phyloP scores from a whole-genome alignment of 768 basidiomycete species.

The Rhizopogon vinicolor region DNA sequence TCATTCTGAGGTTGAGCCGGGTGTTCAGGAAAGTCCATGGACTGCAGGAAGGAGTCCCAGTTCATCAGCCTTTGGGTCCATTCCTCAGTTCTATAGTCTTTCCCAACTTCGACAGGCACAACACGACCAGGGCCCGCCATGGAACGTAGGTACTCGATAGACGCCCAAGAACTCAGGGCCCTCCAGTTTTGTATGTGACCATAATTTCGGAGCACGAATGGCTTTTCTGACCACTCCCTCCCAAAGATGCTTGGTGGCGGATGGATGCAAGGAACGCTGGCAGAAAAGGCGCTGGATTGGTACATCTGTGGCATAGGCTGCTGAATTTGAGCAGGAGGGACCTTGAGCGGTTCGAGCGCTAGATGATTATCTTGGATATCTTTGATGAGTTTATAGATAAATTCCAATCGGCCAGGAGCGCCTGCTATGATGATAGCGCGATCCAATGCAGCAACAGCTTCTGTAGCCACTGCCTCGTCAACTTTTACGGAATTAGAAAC shows the following conservation, averaged over 20 bases:
- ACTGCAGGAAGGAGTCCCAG: constrained; percentile 72
- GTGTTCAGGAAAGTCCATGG: constrained; percentile 27
- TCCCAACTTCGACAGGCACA: constrained; percentile 88
- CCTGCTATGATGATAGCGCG: constrained; percentile 82
- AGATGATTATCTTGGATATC: constrained; percentile 44
- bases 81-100: constrained; percentile 70
- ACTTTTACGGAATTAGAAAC: constrained; percentile 7
- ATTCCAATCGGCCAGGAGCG: constrained; percentile 59
- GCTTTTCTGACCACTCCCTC: constrained; percentile 34
- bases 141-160: constrained; percentile 60
- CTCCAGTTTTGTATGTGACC: constrained; percentile 71
- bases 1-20: constrained; percentile 16
- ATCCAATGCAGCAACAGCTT: constrained; percentile 63
- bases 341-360: neutral
- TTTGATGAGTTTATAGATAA: constrained; percentile 60
- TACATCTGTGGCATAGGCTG: constrained; percentile 4
- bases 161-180: constrained; percentile 72
- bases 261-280: constrained; percentile 35
- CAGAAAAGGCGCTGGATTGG: constrained; percentile 1
- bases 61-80: constrained; percentile 81
- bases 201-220: constrained; percentile 62
- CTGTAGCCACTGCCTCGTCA: constrained; percentile 25
- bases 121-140: constrained; percentile 76
- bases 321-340: neutral
- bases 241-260: constrained; percentile 63